A percentile compares a stretch with the other conserved stretches of the same genome.
phyloP scores from a whole-genome alignment of 441 rosid genomes.

The Erysimum pusillum region DNA sequence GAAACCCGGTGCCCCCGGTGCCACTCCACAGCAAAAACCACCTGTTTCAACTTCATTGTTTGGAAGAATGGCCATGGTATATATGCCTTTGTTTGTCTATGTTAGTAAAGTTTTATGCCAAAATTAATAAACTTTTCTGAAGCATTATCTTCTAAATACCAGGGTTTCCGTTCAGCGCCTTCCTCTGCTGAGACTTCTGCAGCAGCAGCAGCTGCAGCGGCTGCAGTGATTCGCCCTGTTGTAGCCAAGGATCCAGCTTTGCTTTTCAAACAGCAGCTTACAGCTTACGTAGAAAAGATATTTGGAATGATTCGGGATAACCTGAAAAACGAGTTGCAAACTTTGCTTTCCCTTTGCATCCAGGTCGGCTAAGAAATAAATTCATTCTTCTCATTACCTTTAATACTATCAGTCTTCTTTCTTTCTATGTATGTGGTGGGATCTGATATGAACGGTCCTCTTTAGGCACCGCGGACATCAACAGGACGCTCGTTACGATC shows the following conservation, averaged over 20 bases:
- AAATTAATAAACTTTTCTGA: constrained; percentile 20
- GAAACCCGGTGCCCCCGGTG: constrained; percentile 61
- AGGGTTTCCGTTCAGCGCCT: constrained; percentile 91
- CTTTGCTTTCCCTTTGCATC: constrained; percentile 79
- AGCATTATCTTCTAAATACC: constrained; percentile 37
- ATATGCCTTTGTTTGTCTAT: constrained; percentile 27
- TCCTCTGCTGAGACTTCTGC: constrained; percentile 78
- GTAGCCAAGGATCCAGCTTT: constrained; percentile 95
- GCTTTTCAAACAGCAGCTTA: constrained; percentile 92
- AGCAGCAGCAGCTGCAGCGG: constrained; percentile 61
- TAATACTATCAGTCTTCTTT: constrained; percentile 22
- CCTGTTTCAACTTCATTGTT: constrained; percentile 74
- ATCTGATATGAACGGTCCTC: constrained; percentile 34
- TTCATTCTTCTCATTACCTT: constrained; percentile 3
- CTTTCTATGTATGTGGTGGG: constrained; percentile 19
- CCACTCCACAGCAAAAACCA: constrained; percentile 65
- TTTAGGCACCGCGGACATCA: constrained; percentile 87
- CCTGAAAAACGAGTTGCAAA: constrained; percentile 79
- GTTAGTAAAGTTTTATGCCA: constrained; percentile 7
- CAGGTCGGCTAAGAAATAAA: constrained; percentile 61
- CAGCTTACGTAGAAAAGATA: constrained; percentile 90
- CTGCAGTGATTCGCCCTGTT: constrained; percentile 68
- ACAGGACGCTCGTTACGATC: constrained; percentile 49
- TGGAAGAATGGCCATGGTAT: constrained; percentile 89
- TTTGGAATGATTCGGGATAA: constrained; percentile 95